A percentile compares a stretch with the other conserved stretches of the same genome.
These are phyloP conservation scores for Shiraia sp. DNA, from an alignment of 2,329 filamentous ascomycete species.

Conservation along the genomic window DNA sequence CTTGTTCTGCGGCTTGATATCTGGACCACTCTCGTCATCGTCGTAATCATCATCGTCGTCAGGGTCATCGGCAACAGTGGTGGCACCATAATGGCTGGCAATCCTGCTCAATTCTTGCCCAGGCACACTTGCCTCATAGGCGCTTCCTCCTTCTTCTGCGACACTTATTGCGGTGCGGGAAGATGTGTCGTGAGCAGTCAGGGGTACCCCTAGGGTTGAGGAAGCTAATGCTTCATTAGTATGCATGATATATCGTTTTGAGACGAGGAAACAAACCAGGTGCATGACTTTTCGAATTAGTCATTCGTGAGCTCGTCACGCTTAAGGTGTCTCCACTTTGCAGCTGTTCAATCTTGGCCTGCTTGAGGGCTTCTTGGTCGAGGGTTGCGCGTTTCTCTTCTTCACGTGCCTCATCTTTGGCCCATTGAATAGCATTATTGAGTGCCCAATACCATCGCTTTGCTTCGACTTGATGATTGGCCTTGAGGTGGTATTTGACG, in stretches of 20 bases:
- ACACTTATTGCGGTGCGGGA: slow-evolving; percentile 51
- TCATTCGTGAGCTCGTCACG: slow-evolving; percentile 39
- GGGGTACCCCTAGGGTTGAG: slow-evolving; percentile 52
- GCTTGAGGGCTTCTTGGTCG: slow-evolving; percentile 71
- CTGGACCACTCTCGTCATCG: slow-evolving; percentile 78
- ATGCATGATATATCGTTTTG: not conserved
- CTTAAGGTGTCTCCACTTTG: slow-evolving; percentile 45
- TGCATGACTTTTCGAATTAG: slow-evolving; percentile 32
- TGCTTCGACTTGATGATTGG: slow-evolving; percentile 96
- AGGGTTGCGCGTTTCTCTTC: slow-evolving; percentile 77
- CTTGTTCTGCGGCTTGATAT: slow-evolving; percentile 74
- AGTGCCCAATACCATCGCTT: slow-evolving; percentile 99
- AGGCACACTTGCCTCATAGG: slow-evolving; percentile 60
- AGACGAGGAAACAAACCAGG: slow-evolving; percentile 28
- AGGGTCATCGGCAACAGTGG: slow-evolving; percentile 61
- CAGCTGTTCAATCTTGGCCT: slow-evolving; percentile 77
- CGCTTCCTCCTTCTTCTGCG: slow-evolving; percentile 60
- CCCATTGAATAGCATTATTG: slow-evolving; percentile 98
- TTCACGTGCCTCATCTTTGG: slow-evolving; percentile 93
- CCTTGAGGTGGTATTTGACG: slow-evolving; percentile 96
- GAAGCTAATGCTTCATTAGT: slow-evolving; percentile 33
- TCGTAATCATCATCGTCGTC: slow-evolving; percentile 73
- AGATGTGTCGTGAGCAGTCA: slow-evolving; percentile 44
- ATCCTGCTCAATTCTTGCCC: slow-evolving; percentile 58
- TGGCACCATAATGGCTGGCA: slow-evolving; percentile 54